Evolutionary conservation across 345 rosid species (phyloP), one percentile per base, ranked within the genome.

Genomic region (Populus tremula): DNA sequence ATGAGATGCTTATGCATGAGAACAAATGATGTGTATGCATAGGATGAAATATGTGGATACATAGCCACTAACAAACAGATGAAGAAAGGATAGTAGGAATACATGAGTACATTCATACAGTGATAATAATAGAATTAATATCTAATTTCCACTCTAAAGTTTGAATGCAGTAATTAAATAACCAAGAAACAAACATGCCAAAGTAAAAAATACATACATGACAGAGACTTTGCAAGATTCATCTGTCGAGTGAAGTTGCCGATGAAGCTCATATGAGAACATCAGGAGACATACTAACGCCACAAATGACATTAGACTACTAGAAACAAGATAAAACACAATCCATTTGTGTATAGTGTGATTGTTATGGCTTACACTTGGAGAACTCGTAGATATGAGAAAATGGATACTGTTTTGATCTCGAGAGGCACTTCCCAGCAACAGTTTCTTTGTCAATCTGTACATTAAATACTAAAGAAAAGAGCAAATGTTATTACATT

Each of bases 241-340:
- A 82, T 91, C 92, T 23, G 50, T 71, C 84, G 80, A 79, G 76
- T 67, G 73, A 77, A 91, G 87, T 67, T 83, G 89, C 83, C 81
- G 89, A 77, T 91, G 95, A 73, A 96, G 92, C 85, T 90, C 88
- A 70, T 92, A 90, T 1, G 99, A 80, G 89, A 92, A 90, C 59
- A 96, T 88, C 80, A 92, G 81, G 53, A 91, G 76, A 82, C 90
- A 96, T 62, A 91, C 98, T 96, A 82, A 80, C 49, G 65, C 61
- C 79, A 23, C 84, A 76, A 45, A 77, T 21, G 33, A 78, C 53
- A 67, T 8, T 62, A 67, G 76, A 67, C 43, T 36, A 56, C 56
- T 70, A 73, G 54, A 67, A 82, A 63, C 35, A 23, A 82, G 35
- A 71, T 36, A 33, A 69, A 65, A 74, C 21, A 63, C 31, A 70